These are phyloP conservation scores for Huiozyma naganishii DNA, from an alignment of 805 yeast genomes.

Conservation along the genomic window DNA sequence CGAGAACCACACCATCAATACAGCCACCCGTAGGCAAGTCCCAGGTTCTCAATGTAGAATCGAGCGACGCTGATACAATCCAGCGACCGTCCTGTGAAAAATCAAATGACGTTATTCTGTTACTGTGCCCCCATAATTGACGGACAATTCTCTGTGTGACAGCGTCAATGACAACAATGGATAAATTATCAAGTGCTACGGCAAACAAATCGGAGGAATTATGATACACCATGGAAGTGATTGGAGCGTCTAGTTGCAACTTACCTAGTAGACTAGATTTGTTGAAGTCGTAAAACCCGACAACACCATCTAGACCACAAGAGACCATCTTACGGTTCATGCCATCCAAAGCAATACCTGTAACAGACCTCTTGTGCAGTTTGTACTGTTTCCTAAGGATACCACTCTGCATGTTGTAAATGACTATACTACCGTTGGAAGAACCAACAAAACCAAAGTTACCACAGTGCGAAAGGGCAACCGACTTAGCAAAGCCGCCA, in stretches of 20 bases:
- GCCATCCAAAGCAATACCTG: constrained; percentile 83
- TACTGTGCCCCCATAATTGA: constrained; percentile 79
- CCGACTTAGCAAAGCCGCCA: constrained; percentile 61
- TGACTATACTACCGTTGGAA: constrained; percentile 71
- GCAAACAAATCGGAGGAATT: constrained; percentile 78
- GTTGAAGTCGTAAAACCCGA: constrained; percentile 79
- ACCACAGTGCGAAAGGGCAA: constrained; percentile 83
- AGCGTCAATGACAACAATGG: constrained; percentile 73
- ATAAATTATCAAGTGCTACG: constrained; percentile 73
- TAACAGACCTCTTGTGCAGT: constrained; percentile 67
- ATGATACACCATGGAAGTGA: constrained; percentile 69
- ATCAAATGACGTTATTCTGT: constrained; percentile 77
- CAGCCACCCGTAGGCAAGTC: constrained; percentile 95
- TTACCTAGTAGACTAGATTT: constrained; percentile 57
- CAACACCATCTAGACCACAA: constrained; percentile 77
- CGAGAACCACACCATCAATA: constrained; percentile 77
- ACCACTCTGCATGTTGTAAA: constrained; percentile 91
- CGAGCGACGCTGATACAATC: constrained; percentile 76
- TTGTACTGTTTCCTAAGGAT: constrained; percentile 55
- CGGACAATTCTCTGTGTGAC: constrained; percentile 76
- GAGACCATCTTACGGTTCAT: constrained; percentile 84
- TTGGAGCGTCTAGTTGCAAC: constrained; percentile 61
- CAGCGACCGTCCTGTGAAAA: constrained; percentile 94
- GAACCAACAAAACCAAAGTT: constrained; percentile 92
- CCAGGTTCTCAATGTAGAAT: constrained; percentile 89